Percentiles rank a stretch among this genome's conserved stretches.
These are phyloP conservation scores for Sporothrix brasiliensis DNA, from an alignment of 2,329 filamentous ascomycete genomes.

Conservation along the genomic window DNA sequence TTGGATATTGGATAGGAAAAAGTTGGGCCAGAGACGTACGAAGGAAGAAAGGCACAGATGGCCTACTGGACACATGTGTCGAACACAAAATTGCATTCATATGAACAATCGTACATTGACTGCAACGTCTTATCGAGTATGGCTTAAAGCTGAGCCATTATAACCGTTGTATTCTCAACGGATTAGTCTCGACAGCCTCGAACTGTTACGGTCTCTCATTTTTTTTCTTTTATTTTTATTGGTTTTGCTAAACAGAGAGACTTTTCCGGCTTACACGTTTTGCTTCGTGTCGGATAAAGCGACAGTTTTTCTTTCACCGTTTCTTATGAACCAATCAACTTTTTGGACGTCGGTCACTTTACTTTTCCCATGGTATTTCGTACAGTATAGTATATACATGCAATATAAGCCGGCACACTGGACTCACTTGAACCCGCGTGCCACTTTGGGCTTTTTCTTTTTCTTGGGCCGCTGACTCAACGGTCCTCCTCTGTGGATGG, in stretches of 20 bases:
- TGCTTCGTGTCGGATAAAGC: background rate
- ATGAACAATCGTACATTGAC: background rate
- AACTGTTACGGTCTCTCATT: background rate
- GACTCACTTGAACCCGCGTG: slow-evolving; percentile 46
- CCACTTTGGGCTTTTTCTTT: slow-evolving; percentile 51
- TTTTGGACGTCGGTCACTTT: background rate
- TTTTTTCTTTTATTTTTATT: no score
- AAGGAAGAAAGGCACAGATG: background rate
- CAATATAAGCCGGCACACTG: background rate
- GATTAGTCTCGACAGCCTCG: background rate
- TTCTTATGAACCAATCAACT: slow-evolving; percentile 10
- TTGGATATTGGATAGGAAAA: slow-evolving; percentile 14
- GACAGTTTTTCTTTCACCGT: background rate
- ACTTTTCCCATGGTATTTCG: background rate
- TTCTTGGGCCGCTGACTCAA: slow-evolving; percentile 44
- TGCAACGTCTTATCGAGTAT: background rate
- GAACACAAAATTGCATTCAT: background rate
- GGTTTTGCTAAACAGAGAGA: background rate
- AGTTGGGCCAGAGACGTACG: background rate
- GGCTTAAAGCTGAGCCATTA: background rate
- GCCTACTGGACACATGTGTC: background rate
- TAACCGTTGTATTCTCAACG: background rate
- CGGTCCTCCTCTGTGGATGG: slow-evolving; percentile 16
- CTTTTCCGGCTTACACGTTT: background rate
- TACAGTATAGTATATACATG: background rate